Base-by-base conservation (phyloP, 305 asterid species). In the Fraxinus albicans region DNA sequence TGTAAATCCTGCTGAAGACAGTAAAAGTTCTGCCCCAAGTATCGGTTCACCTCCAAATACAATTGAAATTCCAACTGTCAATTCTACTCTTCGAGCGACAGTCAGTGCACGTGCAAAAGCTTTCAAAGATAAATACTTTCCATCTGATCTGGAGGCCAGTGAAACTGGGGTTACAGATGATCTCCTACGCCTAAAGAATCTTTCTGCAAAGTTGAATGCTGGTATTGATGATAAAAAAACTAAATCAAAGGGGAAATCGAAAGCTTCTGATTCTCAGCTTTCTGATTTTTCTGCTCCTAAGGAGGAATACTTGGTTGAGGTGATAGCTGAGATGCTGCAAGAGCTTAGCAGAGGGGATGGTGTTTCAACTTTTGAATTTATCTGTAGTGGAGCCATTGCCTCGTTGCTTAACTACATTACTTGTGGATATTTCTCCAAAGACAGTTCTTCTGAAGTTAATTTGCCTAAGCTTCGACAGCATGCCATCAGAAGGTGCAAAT, bases 301-400 rank as follows among this genome's bases (percentile, higher is more conserved):
- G 81, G 99, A 95, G 85, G 97, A 92, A 60, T 86, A 87, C 77
- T 88, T 95, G 88, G 91, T 90, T 83, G 94, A 88, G 79, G 94
- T 94, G 78, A 86, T 95, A 83, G 82, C 87, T 81, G 98, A 93
- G 90, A 91, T 97, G 89, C 85, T 97, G 88, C 87, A 81, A 84
- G 99, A 97, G 91, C 98, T 97, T 76, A 87, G 95, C 91, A 90
- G 89, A 87, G 99, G 91, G 72, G 99, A 95, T 10, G 98, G 99
- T 33, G 99, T 97, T 33, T 97, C 99, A 53, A 95, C 99, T 73
- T 97, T 95, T 83, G 99, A 97, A 89, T 97, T 97, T 77, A 93
- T 93, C 80, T 98, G 99, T 79, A 95, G 99, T 84, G 99, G 99
- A 55, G 99, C 89, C 74, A 95, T 97, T 80, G 89, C 88, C 50